phyloP scores from a whole-genome alignment of 495 filamentous ascomycete genomes.

The Tuber aestivum region DNA sequence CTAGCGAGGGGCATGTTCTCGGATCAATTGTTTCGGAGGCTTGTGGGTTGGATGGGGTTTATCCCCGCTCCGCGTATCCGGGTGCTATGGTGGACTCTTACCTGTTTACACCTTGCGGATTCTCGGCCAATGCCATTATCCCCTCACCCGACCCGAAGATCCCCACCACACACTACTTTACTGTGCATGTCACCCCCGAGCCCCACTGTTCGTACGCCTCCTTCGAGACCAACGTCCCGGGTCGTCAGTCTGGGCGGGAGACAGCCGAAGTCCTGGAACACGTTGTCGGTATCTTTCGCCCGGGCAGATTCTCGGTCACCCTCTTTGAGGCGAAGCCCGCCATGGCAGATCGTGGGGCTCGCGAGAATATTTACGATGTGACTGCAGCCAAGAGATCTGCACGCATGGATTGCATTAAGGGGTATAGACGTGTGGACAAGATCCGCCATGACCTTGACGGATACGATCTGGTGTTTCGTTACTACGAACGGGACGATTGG shows the following conservation, averaged over 20 bases:
- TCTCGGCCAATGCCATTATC: conserved; percentile 94
- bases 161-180: conserved; percentile 80
- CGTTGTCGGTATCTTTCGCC: conserved; percentile 91
- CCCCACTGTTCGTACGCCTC: conserved; percentile 97
- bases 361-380: conserved; percentile 41
- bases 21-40: conserved; percentile 87
- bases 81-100: conserved; percentile 95
- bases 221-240: conserved; percentile 98
- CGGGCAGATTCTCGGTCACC: conserved; percentile 92
- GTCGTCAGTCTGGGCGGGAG: conserved; percentile 75
- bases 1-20: conserved; percentile 88
- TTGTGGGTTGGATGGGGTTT: conserved; percentile 85
- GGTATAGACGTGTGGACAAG: conserved; percentile 84
- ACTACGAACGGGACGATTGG: conserved; percentile 92
- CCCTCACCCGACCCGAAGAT: conserved; percentile 63
- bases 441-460: conserved; percentile 97
- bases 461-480: conserved; percentile 94
- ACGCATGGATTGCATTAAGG: conserved; percentile 74
- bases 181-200: conserved; percentile 97
- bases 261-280: conserved; percentile 87
- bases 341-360: conserved; percentile 44
- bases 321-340: conserved; percentile 83
- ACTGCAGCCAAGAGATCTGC: conserved; percentile 49
- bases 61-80: conserved; percentile 77
- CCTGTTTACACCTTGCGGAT: conserved; percentile 94